Evolutionary conservation across 805 yeast genomes (phyloP).

Genomic region (Kluyveromyces nonfermentans): DNA sequence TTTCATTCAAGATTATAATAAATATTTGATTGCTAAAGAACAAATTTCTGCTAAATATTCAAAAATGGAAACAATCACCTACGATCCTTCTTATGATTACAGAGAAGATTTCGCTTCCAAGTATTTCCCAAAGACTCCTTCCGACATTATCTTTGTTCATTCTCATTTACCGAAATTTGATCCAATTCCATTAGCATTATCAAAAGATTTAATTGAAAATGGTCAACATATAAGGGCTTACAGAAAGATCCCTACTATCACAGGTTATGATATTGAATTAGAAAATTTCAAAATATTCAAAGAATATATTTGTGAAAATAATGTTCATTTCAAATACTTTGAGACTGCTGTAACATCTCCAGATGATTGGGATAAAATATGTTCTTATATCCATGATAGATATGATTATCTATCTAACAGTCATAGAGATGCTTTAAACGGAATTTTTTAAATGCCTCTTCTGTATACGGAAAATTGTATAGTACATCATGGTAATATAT

Average conservation of each 20-base stretch:
- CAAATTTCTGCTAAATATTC: constrained; percentile 6
- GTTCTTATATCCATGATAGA: constrained; percentile 14
- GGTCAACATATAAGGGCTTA: constrained; percentile 22
- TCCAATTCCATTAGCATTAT: constrained; percentile 22
- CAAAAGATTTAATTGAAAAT: constrained; percentile 12
- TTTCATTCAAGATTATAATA: constrained; percentile 38
- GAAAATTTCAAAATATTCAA: constrained; percentile 17
- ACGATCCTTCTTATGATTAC: constrained; percentile 11
- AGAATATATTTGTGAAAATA: constrained; percentile 13
- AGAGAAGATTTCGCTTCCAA: constrained; percentile 14
- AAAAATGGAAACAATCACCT: not conserved
- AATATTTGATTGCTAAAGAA: constrained; percentile 9
- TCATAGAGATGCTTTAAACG: constrained; percentile 13
- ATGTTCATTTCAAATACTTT: constrained; percentile 13
- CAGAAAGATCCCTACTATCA: constrained; percentile 8
- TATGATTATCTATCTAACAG: constrained; percentile 13
- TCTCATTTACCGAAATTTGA: constrained; percentile 31
- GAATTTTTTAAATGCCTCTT: not conserved
- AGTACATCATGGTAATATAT: too few relatives aligned
- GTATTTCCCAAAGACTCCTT: constrained; percentile 10
- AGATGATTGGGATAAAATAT: constrained; percentile 16
- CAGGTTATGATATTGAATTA: constrained; percentile 24
- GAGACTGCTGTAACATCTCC: constrained; percentile 6
- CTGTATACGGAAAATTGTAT: too few relatives aligned
- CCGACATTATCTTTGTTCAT: constrained; percentile 31